Conservation (phyloP, 805 yeast species). For the Kodamaea fukazawae region DNA sequence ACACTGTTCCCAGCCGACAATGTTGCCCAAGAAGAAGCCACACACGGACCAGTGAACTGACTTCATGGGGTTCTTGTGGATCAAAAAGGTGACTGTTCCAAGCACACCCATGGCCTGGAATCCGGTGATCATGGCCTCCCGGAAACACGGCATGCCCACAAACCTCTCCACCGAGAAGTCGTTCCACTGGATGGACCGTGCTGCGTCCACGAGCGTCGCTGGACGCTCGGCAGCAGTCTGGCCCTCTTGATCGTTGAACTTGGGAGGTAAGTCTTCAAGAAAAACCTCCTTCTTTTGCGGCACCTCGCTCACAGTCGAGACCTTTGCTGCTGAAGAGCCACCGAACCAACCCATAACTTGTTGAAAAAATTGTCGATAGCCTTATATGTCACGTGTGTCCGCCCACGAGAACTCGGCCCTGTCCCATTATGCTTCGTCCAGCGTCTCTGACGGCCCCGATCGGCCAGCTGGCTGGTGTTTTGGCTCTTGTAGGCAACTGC, state of each 20-base stretch:
- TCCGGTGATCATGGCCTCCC: constrained; percentile 78
- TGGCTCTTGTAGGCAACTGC: too few species aligned
- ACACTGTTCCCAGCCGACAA: constrained; percentile 93
- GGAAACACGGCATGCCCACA: constrained; percentile 67
- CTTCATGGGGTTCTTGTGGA: constrained; percentile 58
- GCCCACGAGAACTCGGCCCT: too few species aligned
- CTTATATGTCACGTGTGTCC: too few species aligned
- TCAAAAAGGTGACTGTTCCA: constrained; percentile 62
- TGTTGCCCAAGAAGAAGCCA: constrained; percentile 74
- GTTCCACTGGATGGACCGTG: constrained; percentile 39
- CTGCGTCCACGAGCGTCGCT: constrained; percentile 34
- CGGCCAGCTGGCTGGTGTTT: too few species aligned
- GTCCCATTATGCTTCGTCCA: too few species aligned
- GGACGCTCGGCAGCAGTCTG: constrained; percentile 6
- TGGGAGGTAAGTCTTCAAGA: constrained; percentile 53
- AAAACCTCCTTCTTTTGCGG: constrained; percentile 22
- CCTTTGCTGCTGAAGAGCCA: constrained; percentile 32
- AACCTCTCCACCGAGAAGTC: constrained; percentile 55
- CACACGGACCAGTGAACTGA: constrained; percentile 82
- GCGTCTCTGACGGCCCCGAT: too few species aligned
- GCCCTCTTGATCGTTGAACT: constrained; percentile 35
- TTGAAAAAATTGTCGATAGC: too few species aligned
- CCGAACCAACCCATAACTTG: constrained; percentile 44
- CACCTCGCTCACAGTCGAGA: constrained; percentile 34
- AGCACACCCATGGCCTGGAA: constrained; percentile 69